Percentiles rank a stretch among this genome's conserved stretches.
phyloP scores from a whole-genome alignment of 306 rosid species.

The Calophaca sinica region DNA sequence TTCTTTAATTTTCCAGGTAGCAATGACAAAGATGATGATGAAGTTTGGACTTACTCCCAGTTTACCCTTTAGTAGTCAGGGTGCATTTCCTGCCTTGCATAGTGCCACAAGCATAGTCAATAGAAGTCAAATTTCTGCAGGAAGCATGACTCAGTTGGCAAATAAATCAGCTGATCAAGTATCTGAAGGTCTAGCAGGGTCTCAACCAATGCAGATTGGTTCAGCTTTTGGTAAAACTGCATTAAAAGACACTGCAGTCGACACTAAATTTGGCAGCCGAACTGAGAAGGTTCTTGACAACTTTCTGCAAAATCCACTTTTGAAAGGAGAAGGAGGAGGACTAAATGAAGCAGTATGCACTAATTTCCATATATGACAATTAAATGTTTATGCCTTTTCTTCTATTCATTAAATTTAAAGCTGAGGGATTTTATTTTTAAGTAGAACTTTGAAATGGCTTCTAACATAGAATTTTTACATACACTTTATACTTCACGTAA shows the following conservation, averaged over 20 bases:
- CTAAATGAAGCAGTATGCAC: conserved; percentile 62
- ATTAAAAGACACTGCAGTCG: conserved; percentile 50
- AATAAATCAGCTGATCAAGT: conserved; percentile 53
- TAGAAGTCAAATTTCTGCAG: conserved; percentile 54
- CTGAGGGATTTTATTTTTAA: not conserved
- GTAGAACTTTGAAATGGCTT: conserved; percentile 22
- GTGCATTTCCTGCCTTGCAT: conserved; percentile 69
- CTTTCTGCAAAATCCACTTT: conserved; percentile 77
- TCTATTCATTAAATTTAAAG: not conserved
- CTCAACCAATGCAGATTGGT: conserved; percentile 52
- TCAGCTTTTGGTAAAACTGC: conserved; percentile 55
- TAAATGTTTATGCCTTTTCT: conserved; percentile 39
- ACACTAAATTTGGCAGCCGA: conserved; percentile 62
- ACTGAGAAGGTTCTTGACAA: conserved; percentile 79
- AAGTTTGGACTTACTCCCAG: conserved; percentile 72
- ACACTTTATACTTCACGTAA: conserved; percentile 22
- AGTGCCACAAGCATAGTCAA: conserved; percentile 53
- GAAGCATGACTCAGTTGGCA: conserved; percentile 58
- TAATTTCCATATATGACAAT: conserved; percentile 13
- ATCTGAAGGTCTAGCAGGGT: conserved; percentile 57
- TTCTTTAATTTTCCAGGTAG: conserved; percentile 59
- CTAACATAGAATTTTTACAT: not conserved
- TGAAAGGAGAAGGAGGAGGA: conserved; percentile 70
- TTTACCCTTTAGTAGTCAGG: conserved; percentile 60
- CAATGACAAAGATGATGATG: conserved; percentile 71